A percentile compares a stretch with the other conserved stretches of the same genome.
Conservation (phyloP, 108 stramenopile genomes). For the Mayamaea pseudoterrestris region DNA sequence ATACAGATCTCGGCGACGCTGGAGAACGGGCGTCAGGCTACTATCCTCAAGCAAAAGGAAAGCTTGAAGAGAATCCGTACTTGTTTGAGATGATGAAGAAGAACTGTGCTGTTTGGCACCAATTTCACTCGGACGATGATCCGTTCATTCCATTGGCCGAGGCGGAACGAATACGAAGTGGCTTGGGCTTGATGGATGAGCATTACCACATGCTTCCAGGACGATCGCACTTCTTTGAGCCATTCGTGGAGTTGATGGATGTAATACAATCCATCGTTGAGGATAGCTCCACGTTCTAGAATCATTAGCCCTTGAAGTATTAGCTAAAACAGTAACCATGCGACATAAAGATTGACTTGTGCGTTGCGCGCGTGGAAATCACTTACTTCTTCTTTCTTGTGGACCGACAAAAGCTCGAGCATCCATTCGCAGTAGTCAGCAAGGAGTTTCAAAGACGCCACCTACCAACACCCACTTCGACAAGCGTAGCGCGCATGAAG, state of each 20-base stretch:
- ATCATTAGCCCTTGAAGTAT: no score
- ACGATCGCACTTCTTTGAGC: constrained; percentile 59
- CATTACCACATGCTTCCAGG: constrained; percentile 48
- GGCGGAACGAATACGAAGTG: constrained; percentile 41
- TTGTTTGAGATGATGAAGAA: constrained; percentile 38
- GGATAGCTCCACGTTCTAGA: no score
- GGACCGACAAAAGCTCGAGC: no score
- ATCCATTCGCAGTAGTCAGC: no score
- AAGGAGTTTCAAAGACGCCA: no score
- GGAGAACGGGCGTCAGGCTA: constrained; percentile 60
- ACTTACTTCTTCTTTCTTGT: no score
- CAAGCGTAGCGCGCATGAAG: no score
- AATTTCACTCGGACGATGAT: constrained; percentile 67
- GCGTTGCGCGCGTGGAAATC: no score
- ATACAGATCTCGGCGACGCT: constrained; percentile 54
- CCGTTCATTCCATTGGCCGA: constrained; percentile 54
- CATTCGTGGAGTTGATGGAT: constrained; percentile 21
- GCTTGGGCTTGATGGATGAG: constrained; percentile 32
- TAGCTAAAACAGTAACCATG: no score
- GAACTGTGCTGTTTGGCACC: constrained; percentile 43
- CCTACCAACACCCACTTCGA: no score
- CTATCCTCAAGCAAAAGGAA: constrained; percentile 35
- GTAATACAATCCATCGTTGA: not conserved
- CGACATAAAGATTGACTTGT: no score
- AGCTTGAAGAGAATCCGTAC: constrained; percentile 31